Base-by-base conservation (phyloP, 768 basidiomycete species). In the Fomitopsis pulvina region DNA sequence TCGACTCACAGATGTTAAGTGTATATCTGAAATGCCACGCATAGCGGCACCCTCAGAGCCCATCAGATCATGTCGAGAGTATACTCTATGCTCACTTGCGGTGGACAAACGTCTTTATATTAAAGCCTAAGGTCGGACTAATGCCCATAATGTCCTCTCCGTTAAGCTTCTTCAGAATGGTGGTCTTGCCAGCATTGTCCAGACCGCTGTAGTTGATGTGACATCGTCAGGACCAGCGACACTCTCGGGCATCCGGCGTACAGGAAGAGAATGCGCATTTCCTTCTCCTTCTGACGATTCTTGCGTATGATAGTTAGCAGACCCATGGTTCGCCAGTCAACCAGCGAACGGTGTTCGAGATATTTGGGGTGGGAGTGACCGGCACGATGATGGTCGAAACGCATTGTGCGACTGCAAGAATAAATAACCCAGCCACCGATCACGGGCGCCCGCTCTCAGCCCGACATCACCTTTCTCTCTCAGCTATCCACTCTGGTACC, bases 181-280 rank as follows among this genome's bases (percentile, higher is more conserved):
- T 99, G 1, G 96, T 98, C 74, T 99, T 98, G 47, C 96, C 96
- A 1, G 95, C 96, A 63, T 99, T 98, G 66, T 98, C 96, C 14
- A 99, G 81, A 8, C 96, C 95, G 39, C 95, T 98, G 63, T 29
- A 37, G 34, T 37, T 12, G 5, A 37, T 37, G 50, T n/a, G 1
- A 4, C 6, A 22, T 24, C 20, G 51, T 49, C 39, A 27, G 21
- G 41, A 42, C 41, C 16, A 24, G 41, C 20, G 9, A 4, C 22
- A 21, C 21, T 20, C 4, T 32, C 29, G 30, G 24, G 3, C 18
- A 37, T 37, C 45, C 32, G 28, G 45, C 45, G 52, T 66, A 89
- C 91, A 95, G 81, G 70, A 98, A 98, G 42, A 99, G 75, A 47
- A 98, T 78, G 27, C 95, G 81, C 89, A 98, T 97, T 65, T 97